A percentile compares a stretch with the other conserved stretches of the same genome.
phyloP scores from a whole-genome alignment of 225 moss, liverwort and hornwort genomes.

The Marchantia paleacea region DNA sequence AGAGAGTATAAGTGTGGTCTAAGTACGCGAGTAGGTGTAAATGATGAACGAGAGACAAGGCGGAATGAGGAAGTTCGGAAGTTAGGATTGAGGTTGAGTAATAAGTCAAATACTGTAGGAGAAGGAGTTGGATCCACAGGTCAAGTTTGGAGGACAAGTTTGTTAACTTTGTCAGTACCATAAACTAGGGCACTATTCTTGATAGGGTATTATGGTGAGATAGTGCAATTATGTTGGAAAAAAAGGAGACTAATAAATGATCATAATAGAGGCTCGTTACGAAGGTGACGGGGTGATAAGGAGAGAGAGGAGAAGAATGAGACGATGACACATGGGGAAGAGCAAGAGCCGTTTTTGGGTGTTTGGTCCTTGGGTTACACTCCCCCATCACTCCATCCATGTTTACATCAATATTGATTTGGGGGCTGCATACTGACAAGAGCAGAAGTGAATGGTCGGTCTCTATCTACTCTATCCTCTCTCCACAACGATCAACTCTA shows the following conservation, averaged over 20 bases:
- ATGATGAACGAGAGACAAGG: neutral
- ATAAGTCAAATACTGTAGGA: too few relatives aligned
- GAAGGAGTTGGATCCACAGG: too few relatives aligned
- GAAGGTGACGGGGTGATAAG: neutral
- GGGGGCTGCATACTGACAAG: neutral
- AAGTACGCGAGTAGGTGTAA: neutral
- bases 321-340: neutral
- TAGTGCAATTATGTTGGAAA: neutral
- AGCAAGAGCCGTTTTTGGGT: conserved; percentile 9
- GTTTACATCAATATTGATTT: neutral
- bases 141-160: neutral
- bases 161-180: neutral
- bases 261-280: conserved; percentile 9
- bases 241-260: conserved; percentile 1
- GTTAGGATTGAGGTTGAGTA: too few relatives aligned
- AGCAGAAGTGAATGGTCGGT: too few relatives aligned
- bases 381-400: neutral
- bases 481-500: too few relatives aligned
- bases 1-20: too few relatives aligned
- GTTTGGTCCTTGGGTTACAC: conserved; percentile 16
- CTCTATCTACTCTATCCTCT: too few relatives aligned
- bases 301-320: neutral
- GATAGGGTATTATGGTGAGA: neutral
- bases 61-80: too few relatives aligned
- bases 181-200: neutral